These are phyloP conservation scores for Wickerhamomyces strasburgensis DNA, from an alignment of 805 yeast genomes.

Conservation along the genomic window DNA sequence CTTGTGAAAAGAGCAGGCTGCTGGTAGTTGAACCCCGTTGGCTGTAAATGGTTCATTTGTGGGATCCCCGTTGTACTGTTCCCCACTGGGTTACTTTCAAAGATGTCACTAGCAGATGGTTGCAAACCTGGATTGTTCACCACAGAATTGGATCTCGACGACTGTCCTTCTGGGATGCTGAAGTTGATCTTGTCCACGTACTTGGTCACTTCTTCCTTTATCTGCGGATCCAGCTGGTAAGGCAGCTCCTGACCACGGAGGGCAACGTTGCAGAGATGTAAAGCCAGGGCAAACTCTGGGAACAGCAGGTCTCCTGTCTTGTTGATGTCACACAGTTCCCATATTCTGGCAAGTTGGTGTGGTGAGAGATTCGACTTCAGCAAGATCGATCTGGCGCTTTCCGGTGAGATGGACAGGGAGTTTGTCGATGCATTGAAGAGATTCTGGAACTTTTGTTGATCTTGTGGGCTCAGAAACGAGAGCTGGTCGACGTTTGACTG, in stretches of 20 bases:
- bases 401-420: conserved; percentile 53
- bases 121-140: conserved; percentile 7
- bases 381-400: conserved; percentile 71
- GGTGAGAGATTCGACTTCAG: conserved; percentile 76
- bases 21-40: conserved; percentile 11
- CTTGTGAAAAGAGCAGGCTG: conserved; percentile 8
- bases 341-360: conserved; percentile 72
- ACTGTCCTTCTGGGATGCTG: conserved; percentile 52
- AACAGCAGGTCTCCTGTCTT: conserved; percentile 80
- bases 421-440: conserved; percentile 77
- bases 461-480: conserved; percentile 77
- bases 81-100: conserved; percentile 32
- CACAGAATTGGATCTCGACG: background rate
- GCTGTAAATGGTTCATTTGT: conserved; percentile 5
- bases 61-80: too few relatives aligned
- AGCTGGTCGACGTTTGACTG: conserved; percentile 38
- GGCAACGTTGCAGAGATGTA: conserved; percentile 77
- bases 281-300: conserved; percentile 91
- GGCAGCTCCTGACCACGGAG: conserved; percentile 79
- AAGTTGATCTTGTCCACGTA: conserved; percentile 85
- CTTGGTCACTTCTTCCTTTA: conserved; percentile 76
- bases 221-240: conserved; percentile 57
- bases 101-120: conserved; percentile 16
- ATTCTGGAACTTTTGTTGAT: conserved; percentile 79
- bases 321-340: conserved; percentile 87